Conservation (phyloP, 176 grass and related monocot species). For the Aegilops bicornis region DNA sequence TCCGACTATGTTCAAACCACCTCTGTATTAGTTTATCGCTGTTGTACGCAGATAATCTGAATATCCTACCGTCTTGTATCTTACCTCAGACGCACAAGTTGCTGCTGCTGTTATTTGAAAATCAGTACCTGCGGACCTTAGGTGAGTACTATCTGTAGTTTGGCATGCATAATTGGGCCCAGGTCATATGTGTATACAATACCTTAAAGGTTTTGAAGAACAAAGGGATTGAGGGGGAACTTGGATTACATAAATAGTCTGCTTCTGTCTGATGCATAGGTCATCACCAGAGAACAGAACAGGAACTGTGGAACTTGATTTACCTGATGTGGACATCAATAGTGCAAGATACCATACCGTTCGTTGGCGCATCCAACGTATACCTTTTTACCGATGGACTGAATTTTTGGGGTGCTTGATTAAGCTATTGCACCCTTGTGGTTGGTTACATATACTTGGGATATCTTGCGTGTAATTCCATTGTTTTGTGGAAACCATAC, state of each 20-base stretch:
- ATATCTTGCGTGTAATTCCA: not conserved
- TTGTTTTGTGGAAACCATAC: not conserved
- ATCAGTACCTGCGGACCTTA: not conserved
- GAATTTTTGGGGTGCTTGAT: not conserved
- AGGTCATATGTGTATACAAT: not conserved
- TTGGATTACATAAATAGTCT: not conserved
- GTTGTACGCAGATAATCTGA: not conserved
- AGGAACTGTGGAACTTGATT: not conserved
- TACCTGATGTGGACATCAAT: not conserved
- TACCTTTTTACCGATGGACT: not conserved
- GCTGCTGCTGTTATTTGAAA: not conserved
- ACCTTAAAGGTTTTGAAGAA: not conserved
- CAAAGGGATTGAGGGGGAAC: not conserved
- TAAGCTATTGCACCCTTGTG: not conserved
- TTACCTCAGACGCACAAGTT: not conserved
- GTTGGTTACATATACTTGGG: not conserved
- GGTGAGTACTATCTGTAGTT: not conserved
- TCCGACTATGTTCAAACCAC: too few relatives aligned
- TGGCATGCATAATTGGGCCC: not conserved
- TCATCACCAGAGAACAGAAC: not conserved
- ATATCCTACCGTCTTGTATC: not conserved
- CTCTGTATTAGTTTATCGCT: not conserved
- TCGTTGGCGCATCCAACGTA: not conserved
- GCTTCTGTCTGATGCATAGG: not conserved
- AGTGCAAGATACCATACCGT: not conserved